These are phyloP conservation scores for Pestalotiopsis sp. DNA, from an alignment of 2,329 filamentous ascomycete species.

Conservation along the genomic window DNA sequence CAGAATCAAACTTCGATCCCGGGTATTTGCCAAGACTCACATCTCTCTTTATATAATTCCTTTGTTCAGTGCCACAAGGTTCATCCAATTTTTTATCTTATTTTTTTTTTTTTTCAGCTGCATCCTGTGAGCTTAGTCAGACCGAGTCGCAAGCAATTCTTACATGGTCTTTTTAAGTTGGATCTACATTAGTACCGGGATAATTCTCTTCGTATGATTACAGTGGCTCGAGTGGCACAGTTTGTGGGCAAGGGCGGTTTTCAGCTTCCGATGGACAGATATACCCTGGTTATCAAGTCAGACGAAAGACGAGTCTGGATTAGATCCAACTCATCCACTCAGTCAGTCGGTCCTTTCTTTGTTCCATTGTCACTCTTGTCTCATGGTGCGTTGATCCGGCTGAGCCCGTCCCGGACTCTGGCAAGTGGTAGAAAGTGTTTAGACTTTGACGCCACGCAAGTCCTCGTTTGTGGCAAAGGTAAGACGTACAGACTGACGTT, in stretches of 20 bases:
- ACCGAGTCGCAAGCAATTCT: not conserved
- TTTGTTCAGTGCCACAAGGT: not conserved
- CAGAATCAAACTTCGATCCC: too few species aligned
- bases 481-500: not conserved
- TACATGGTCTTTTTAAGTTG: not conserved
- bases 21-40: not conserved
- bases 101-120: not conserved
- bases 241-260: not conserved
- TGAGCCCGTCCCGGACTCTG: not conserved
- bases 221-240: not conserved
- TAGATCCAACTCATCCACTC: not conserved
- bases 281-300: not conserved
- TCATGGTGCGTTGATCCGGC: not conserved
- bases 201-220: not conserved
- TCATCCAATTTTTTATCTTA: not conserved
- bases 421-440: not conserved
- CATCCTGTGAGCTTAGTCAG: not conserved
- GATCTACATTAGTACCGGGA: not conserved
- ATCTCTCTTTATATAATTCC: not conserved
- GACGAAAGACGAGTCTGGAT: not conserved
- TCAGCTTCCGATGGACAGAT: not conserved
- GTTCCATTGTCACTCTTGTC: not conserved
- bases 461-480: not conserved
- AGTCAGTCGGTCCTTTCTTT: not conserved
- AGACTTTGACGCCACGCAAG: not conserved